Conservation (phyloP, 2,329 filamentous ascomycete genomes). For the Sporothrix mexicana region DNA sequence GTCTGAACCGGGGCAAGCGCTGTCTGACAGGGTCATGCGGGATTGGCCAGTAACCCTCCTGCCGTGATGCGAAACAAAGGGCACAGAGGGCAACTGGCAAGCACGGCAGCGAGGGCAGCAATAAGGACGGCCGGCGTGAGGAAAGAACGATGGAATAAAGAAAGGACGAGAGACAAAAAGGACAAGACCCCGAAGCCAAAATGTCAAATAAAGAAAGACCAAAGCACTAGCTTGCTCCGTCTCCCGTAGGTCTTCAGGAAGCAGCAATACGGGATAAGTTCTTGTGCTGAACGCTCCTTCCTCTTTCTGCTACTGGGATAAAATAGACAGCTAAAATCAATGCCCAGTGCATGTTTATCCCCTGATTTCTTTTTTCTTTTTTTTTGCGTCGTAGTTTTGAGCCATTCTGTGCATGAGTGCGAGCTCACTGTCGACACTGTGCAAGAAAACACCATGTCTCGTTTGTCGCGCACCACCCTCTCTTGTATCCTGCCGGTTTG, state of each 20-base stretch:
- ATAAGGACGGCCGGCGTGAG: not conserved
- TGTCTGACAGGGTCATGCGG: slow-evolving; percentile 27
- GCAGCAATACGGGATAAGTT: slow-evolving; percentile 3
- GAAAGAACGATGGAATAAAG: slow-evolving; percentile 11
- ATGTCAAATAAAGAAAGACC: not conserved
- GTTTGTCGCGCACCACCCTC: slow-evolving; percentile 9
- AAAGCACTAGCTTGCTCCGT: not conserved
- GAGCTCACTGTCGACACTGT: not conserved
- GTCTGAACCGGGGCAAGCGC: not conserved
- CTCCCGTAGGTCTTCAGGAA: not conserved
- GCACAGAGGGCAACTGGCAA: slow-evolving; percentile 5
- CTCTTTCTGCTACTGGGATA: not conserved
- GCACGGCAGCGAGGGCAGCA: slow-evolving; percentile 1
- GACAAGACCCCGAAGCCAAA: not conserved
- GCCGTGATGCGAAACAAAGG: slow-evolving; percentile 19
- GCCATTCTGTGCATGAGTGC: slow-evolving; percentile 4
- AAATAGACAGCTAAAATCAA: not conserved
- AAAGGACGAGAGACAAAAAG: not conserved
- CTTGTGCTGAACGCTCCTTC: not conserved
- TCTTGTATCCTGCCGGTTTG: not conserved
- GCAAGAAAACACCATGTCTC: not conserved
- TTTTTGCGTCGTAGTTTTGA: too few relatives aligned
- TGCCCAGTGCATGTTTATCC: not conserved
- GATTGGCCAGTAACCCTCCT: slow-evolving; percentile 24
- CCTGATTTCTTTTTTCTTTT: not conserved